These are phyloP conservation scores for Candida smagusa DNA, from an alignment of 1,139 yeast genomes.

Conservation along the genomic window DNA sequence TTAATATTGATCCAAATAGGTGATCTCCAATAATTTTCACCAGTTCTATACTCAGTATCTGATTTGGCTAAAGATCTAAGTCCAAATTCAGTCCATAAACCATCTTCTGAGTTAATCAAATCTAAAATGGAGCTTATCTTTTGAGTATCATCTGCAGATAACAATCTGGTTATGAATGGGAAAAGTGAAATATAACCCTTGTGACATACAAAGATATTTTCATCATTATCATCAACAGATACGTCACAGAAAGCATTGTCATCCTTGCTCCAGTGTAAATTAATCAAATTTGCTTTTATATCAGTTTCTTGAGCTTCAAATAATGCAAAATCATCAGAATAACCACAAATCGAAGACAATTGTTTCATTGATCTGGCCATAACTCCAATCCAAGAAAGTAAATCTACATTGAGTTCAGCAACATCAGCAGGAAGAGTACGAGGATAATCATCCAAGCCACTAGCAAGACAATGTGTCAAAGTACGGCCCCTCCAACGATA, in stretches of 20 bases:
- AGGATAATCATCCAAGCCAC: slow-evolving; percentile 96
- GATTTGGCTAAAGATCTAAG: slow-evolving; percentile 74
- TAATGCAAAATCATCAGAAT: slow-evolving; percentile 51
- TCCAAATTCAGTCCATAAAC: slow-evolving; percentile 78
- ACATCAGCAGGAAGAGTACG: slow-evolving; percentile 77
- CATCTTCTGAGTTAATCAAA: slow-evolving; percentile 62
- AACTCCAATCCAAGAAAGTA: slow-evolving; percentile 89
- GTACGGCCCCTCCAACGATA: slow-evolving; percentile 96
- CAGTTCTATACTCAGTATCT: slow-evolving; percentile 66
- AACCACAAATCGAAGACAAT: slow-evolving; percentile 65
- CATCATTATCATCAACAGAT: slow-evolving; percentile 70
- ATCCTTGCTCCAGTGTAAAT: slow-evolving; percentile 74
- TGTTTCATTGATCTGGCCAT: slow-evolving; percentile 81
- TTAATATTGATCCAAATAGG: slow-evolving; percentile 93
- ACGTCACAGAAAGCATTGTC: slow-evolving; percentile 79
- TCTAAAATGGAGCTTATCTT: slow-evolving; percentile 53
- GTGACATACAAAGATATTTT: slow-evolving; percentile 67
- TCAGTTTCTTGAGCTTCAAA: slow-evolving; percentile 54
- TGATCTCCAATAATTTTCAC: slow-evolving; percentile 95
- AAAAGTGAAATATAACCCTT: slow-evolving; percentile 84
- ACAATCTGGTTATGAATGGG: slow-evolving; percentile 76
- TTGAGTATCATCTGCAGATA: slow-evolving; percentile 48
- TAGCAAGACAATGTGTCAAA: slow-evolving; percentile 77
- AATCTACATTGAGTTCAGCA: slow-evolving; percentile 88
- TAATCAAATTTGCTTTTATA: slow-evolving; percentile 61